Evolutionary conservation across 2,329 filamentous ascomycete genomes (phyloP), one percentile per base, ranked within the genome.

Genomic region (Calycina herbarum): DNA sequence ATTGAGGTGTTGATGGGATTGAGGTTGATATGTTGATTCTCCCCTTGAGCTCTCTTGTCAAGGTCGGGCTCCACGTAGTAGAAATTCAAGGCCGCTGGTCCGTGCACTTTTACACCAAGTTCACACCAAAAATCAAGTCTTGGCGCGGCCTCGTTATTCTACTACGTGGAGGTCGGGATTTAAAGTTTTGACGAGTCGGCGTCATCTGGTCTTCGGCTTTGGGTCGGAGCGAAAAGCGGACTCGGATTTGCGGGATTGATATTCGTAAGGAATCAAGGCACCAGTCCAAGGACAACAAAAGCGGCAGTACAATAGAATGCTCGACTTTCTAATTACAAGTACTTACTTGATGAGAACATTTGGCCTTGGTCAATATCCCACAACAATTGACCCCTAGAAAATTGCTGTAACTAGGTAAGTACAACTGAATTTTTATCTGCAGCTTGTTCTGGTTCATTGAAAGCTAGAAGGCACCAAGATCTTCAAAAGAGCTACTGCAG

Each of bases 161-260:
- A n/a, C n/a, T n/a, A n/a, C n/a, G n/a, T n/a, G n/a, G n/a, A 33
- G 57, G 7, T 24, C 31, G 17, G 20, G 38, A 29, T 42, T 62
- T 62, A 42, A 33, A 62, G 42, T 57, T 63, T 63, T 57, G 61
- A 63, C 48, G 20, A 13, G 8, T 38, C 51, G 51, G 59, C 61
- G 61, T 63, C 61, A 45, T 57, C 48, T 57, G 31, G 51, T 57
- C 48, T 51, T 24, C n/a, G n/a, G 20, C 20, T 10, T n/a, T 24
- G 6, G 7, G 11, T 51, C 45, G 45, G 45, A 24, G 45, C 20
- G n/a, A 4, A 24, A 51, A 27, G 10, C n/a, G 7, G 45, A 24
- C n/a, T n/a, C n/a, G n/a, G 8, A 51, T 10, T 24, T 15, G 45
- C n/a, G 7, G 45, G 45, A 24, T 1, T 29, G 27, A 29, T 29